Base-by-base conservation (phyloP, 73 alveolate genomes). In the Stentor roeselii region DNA sequence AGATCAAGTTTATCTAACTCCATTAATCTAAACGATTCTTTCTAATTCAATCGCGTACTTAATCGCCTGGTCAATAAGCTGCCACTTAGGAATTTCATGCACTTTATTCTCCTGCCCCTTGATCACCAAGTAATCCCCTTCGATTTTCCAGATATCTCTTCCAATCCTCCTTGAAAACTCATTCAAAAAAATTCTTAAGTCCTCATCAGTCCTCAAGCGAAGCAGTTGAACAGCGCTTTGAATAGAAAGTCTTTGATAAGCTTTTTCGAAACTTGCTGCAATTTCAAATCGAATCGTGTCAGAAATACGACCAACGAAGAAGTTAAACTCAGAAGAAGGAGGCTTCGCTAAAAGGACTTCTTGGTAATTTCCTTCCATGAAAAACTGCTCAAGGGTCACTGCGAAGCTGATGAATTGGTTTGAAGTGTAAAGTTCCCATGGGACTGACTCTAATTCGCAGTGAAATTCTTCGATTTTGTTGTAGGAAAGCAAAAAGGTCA, bases 251-350 rank as follows among this genome's bases (percentile, higher is more conserved):
- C 80, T 39, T 27, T 92, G 94, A 87, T 95, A 95, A 32, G 97
- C 90, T 75, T 86, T 92, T 84, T 95, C 98, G 60, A 93, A 89
- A 75, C 95, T 87, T 36, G 97, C 39, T 11, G 98, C 98, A 42
- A 92, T 90, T 86, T 95, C 97, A 76, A 78, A 92, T 78, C 98
- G 82, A 36, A 95, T 91, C n/a, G 98, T 90, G 90, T 95, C 96
- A 75, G 86, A 93, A 82, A 95, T 92, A 78, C 94, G 91, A 86
- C 86, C 91, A 82, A 92, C 86, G 84, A 90, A 95, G 90, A 92
- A 90, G 59, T 88, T 88, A 83, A 92, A 95, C 42, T 91, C 87
- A 21, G 83, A 89, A 39, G 90, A 78, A 1, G 93, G 96, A 59
- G 87, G 67, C 80, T 92, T 90, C 32, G 91, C 86, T 58, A 78